phyloP scores from a whole-genome alignment of 306 rosid genomes.

The Vigna reflexopilosa region DNA sequence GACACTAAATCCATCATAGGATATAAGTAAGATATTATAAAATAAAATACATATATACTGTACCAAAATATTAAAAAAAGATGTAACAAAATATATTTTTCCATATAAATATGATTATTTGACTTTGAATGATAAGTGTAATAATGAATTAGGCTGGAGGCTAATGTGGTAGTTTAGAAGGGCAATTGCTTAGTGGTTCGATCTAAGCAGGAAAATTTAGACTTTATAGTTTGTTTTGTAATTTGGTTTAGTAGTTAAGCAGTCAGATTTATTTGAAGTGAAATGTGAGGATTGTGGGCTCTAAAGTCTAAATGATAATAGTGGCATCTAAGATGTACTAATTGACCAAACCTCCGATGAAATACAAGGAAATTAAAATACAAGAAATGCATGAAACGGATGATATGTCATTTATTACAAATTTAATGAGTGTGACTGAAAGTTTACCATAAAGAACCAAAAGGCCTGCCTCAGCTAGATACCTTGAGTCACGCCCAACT shows the following conservation, averaged over 20 bases:
- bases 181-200: conserved; percentile 25
- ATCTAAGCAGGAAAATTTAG: conserved; percentile 4
- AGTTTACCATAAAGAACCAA: conserved; percentile 46
- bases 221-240: conserved; percentile 30
- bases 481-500: conserved; percentile 63
- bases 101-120: too few species aligned
- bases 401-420: conserved; percentile 52
- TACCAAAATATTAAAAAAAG: too few species aligned
- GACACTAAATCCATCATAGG: too few species aligned
- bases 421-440: conserved; percentile 55
- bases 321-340: conserved; percentile 31
- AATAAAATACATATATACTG: too few species aligned
- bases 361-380: conserved; percentile 13
- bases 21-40: too few species aligned
- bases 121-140: not conserved
- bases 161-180: conserved; percentile 29
- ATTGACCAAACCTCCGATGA: conserved; percentile 40
- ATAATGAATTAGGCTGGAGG: conserved; percentile 25
- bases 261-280: conserved; percentile 45
- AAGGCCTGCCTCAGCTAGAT: conserved; percentile 55
- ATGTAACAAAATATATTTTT: too few species aligned
- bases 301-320: conserved; percentile 43
- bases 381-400: conserved; percentile 30
- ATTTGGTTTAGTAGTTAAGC: conserved; percentile 52
- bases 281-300: conserved; percentile 43